A percentile compares a stretch with the other conserved stretches of the same genome.
Evolutionary conservation across 176 grass and related monocot genomes (phyloP).

Genomic region (Carex scoparia): DNA sequence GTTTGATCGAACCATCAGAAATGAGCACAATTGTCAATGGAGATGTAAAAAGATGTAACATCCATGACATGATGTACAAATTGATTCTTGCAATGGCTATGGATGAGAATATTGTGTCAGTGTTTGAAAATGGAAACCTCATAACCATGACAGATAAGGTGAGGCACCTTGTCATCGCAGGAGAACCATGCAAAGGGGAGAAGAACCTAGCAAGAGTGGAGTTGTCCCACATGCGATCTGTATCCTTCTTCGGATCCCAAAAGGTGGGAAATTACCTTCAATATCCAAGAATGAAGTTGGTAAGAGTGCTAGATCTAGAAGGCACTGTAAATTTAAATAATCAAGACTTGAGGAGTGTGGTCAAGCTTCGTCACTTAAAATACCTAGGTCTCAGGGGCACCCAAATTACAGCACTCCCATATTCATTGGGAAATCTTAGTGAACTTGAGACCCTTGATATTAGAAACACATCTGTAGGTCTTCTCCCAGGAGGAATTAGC

Average conservation of each 20-base stretch:
- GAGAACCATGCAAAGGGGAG: background rate
- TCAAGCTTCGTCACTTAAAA: constrained; percentile 21
- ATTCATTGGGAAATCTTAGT: constrained; percentile 12
- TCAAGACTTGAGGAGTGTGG: background rate
- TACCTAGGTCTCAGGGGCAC: constrained; percentile 21
- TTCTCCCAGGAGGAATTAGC: background rate
- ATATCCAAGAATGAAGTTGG: constrained; percentile 6
- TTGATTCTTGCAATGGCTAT: no score
- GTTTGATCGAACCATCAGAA: no score
- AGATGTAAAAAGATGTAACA: no score
- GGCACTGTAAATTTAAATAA: background rate
- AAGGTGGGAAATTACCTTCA: background rate
- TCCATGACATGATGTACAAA: no score
- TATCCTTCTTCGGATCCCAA: constrained; percentile 7
- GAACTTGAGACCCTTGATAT: constrained; percentile 31
- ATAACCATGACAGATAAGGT: no score
- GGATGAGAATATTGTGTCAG: no score
- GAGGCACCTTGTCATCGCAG: no score
- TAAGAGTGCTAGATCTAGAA: constrained; percentile 40
- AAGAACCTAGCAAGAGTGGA: background rate
- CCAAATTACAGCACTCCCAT: background rate
- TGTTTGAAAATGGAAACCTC: no score
- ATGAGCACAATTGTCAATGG: no score
- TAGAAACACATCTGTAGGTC: background rate
- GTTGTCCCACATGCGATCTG: constrained; percentile 4